These are phyloP conservation scores for Sugiyamaella marilandica DNA, from an alignment of 805 yeast species.

Conservation along the genomic window DNA sequence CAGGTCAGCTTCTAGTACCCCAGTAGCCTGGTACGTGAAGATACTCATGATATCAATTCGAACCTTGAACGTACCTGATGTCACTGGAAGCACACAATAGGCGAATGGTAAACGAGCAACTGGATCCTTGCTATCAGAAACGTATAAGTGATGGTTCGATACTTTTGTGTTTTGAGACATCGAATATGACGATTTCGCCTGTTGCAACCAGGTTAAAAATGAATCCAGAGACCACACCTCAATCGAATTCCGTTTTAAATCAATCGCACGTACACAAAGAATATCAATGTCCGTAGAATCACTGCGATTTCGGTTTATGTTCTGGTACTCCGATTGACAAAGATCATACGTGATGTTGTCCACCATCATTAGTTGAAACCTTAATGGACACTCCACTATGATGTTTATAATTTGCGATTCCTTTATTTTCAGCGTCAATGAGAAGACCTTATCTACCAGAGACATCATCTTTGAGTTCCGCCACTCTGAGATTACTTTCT, in stretches of 20 bases:
- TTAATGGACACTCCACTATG: not conserved
- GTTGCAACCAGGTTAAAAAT: not conserved
- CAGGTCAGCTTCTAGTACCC: not conserved
- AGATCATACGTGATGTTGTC: not conserved
- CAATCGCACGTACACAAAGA: not conserved
- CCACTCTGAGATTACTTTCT: not conserved
- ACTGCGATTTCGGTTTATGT: not conserved
- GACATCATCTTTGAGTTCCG: not conserved
- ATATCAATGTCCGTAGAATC: not conserved
- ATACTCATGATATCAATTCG: not conserved
- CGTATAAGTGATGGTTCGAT: not conserved
- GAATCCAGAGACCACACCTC: not conserved
- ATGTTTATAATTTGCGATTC: not conserved
- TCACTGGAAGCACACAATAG: not conserved
- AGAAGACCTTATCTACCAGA: not conserved
- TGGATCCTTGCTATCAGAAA: too few relatives aligned
- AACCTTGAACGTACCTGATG: not conserved
- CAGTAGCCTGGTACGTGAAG: not conserved
- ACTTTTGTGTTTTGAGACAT: not conserved
- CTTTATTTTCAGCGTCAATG: not conserved
- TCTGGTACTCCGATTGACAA: not conserved
- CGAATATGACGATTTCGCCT: not conserved
- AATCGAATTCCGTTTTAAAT: not conserved
- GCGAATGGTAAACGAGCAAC: not conserved
- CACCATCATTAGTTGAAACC: not conserved